Evolutionary conservation across 345 rosid genomes (phyloP).

Genomic region (Syzygium oleosum): DNA sequence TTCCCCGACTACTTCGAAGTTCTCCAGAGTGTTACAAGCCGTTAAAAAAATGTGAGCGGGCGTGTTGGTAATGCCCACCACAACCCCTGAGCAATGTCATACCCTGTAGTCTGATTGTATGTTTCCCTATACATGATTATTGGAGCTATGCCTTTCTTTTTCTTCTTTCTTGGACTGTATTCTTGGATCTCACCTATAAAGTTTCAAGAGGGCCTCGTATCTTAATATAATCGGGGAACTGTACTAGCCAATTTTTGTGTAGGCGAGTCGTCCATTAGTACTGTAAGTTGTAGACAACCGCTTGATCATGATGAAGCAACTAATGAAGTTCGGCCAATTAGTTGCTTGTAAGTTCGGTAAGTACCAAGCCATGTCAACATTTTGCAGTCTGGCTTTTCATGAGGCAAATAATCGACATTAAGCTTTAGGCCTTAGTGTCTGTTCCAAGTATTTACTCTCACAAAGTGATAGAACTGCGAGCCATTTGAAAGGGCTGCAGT

Average conservation of each 20-base stretch:
- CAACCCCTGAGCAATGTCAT: neutral
- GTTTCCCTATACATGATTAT: neutral
- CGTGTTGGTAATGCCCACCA: neutral
- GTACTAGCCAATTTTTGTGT: neutral
- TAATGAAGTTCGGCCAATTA: neutral
- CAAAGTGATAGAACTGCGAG: neutral
- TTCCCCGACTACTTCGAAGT: constrained; percentile 95
- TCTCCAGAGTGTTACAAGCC: constrained; percentile 65
- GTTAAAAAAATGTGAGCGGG: constrained; percentile 5
- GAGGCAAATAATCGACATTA: neutral
- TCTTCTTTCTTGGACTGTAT: neutral
- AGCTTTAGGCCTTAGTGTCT: neutral
- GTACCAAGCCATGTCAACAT: neutral
- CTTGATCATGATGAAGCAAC: neutral
- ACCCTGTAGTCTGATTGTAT: neutral
- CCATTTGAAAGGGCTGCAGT: neutral
- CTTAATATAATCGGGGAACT: neutral
- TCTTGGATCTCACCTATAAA: neutral
- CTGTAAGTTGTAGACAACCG: neutral
- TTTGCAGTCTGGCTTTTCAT: neutral
- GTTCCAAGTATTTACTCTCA: neutral
- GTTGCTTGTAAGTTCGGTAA: neutral
- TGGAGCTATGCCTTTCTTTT: neutral
- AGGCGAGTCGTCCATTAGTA: neutral
- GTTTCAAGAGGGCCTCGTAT: neutral